Conservation (phyloP, 345 rosid genomes). For the Carallia brachiata region DNA sequence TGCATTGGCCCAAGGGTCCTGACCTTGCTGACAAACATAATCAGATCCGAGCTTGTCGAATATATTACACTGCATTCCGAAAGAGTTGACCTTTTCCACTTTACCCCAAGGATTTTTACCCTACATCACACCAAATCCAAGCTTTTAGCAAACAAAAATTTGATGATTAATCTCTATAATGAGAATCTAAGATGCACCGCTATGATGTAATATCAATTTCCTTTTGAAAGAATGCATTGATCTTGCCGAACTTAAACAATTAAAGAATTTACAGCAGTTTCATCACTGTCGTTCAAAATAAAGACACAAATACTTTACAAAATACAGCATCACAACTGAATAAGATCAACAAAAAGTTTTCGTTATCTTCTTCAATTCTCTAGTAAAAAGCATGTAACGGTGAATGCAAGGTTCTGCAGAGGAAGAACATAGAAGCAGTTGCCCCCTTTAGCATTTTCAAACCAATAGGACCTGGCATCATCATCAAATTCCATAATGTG, state of each 20-base stretch:
- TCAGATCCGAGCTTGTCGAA: constrained; percentile 21
- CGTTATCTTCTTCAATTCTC: no score
- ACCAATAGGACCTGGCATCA: no score
- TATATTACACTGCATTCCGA: constrained; percentile 8
- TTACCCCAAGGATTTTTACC: constrained; percentile 17
- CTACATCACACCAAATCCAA: constrained; percentile 25
- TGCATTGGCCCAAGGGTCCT: not conserved
- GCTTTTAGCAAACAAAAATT: constrained; percentile 15
- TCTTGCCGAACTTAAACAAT: no score
- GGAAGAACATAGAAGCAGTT: not conserved
- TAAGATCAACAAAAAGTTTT: no score
- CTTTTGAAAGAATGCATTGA: no score
- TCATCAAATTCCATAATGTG: no score
- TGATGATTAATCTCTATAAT: not conserved
- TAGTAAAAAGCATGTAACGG: no score
- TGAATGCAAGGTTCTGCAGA: not conserved
- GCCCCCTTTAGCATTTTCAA: not conserved
- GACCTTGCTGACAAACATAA: constrained; percentile 2
- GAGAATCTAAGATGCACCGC: not conserved
- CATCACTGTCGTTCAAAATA: no score
- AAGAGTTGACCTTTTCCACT: constrained; percentile 17
- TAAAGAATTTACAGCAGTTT: no score
- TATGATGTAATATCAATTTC: no score
- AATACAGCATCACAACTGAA: no score
- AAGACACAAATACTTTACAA: no score